Evolutionary conservation across 1,284 basidiomycete genomes (phyloP), one percentile per base, ranked within the genome.

Genomic region (Athelia psychrophila): DNA sequence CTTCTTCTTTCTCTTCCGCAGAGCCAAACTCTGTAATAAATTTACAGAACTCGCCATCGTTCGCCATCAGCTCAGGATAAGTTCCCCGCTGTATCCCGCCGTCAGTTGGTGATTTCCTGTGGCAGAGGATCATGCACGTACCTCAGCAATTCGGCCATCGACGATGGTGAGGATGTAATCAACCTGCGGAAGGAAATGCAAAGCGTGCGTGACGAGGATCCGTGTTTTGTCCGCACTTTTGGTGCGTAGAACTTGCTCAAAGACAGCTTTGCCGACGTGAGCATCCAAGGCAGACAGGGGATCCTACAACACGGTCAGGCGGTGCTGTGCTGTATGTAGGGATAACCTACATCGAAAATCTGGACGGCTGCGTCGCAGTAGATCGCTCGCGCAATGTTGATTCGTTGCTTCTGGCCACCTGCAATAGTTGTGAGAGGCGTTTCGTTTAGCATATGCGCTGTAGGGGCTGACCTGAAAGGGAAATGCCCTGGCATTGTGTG

Each of bases 341-440:
- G 15, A 40, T 52, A 23, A 55, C 75, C 44, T 52, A 78, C 78
- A 60, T 94, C 91, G 54, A 93, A 86, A 24, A 95, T 87, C 59
- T 93, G 86, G 54, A 96, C 88, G 52, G 93, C 91, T 0, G 89
- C 85, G 57, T 90, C 76, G 61, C 82, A 90, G 71, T 96, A 97
- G 53, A 95, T 85, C 0, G 91, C 86, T 50, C 94, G 84, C 42
- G 88, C 91, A 51, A 94, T 87, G 60, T 86, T 87, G 53, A 86
- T 60, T 16, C 89, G 80, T 62, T 90, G 87, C 60, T 88, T 88
- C 66, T 92, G 89, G 2, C 91, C 91, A 8, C 44, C 44, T 46
- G 12, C 22, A 10, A 22, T n/a, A 24, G n/a, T 6, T 16, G 38
- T 42, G n/a, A 42, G 38, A 12, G 5, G 22, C 5, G n/a, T 46